These are phyloP conservation scores for Desmodesmus armatus DNA, from an alignment of 139 green algal genomes.

Conservation along the genomic window DNA sequence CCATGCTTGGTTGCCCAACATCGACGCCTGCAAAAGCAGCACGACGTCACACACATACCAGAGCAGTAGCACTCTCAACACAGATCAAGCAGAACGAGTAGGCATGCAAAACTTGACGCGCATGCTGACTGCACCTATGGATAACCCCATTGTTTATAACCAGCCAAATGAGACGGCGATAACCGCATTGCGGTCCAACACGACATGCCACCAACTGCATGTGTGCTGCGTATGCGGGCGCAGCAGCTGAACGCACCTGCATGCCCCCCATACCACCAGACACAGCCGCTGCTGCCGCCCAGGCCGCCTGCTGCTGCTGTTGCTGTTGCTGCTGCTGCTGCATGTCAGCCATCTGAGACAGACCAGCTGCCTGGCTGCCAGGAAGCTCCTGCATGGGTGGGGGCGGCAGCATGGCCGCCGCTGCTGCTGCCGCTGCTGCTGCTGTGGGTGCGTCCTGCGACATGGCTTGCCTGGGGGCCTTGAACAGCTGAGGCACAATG, in stretches of 20 bases:
- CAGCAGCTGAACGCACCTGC: too few species aligned
- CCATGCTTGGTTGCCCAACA: too few species aligned
- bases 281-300: background rate
- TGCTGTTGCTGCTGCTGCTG: constrained; percentile 38
- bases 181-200: background rate
- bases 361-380: background rate
- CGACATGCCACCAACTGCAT: too few species aligned
- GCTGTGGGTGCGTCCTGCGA: background rate
- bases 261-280: too few species aligned
- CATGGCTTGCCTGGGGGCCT: background rate
- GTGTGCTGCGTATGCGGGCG: too few species aligned
- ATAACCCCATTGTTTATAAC: too few species aligned
- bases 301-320: constrained; percentile 22
- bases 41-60: background rate
- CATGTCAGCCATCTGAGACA: constrained; percentile 2
- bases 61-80: too few species aligned
- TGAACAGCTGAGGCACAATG: background rate
- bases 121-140: too few species aligned
- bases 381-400: background rate
- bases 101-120: too few species aligned
- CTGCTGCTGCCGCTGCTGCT: background rate
- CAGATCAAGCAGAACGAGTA: too few species aligned
- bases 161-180: too few species aligned
- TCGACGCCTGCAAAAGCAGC: background rate
- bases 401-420: constrained; percentile 16